Percentiles rank a stretch among this genome's conserved stretches.
phyloP scores from a whole-genome alignment of 192 early-diverging fungal species.

The Umbelopsis vinacea region DNA sequence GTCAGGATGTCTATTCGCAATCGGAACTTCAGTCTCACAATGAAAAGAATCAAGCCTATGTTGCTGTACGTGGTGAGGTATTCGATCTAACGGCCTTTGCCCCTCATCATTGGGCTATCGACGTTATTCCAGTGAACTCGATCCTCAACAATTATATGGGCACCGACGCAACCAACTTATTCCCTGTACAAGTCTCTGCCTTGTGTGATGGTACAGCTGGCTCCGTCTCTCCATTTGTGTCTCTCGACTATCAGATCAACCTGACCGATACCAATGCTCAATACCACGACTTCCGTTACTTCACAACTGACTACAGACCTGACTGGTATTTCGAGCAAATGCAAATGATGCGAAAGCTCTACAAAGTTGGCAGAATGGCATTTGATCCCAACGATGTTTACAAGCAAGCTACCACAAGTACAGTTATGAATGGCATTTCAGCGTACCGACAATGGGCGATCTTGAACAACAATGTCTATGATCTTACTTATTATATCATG shows the following conservation, averaged over 20 bases:
- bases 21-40: constrained; percentile 52
- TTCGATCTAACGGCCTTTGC: constrained; percentile 78
- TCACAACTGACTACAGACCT: constrained; percentile 59
- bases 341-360: constrained; percentile 60
- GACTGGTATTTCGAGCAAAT: constrained; percentile 74
- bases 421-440: constrained; percentile 36
- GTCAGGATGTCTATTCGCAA: constrained; percentile 72
- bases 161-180: constrained; percentile 63
- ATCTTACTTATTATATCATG: constrained; percentile 71
- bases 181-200: constrained; percentile 75
- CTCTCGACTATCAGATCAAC: constrained; percentile 55
- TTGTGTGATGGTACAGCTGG: constrained; percentile 65
- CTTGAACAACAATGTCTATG: constrained; percentile 72
- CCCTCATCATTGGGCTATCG: constrained; percentile 53
- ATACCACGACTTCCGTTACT: constrained; percentile 76
- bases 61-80: constrained; percentile 80
- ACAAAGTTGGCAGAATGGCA: constrained; percentile 71
- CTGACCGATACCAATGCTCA: constrained; percentile 53
- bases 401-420: constrained; percentile 47
- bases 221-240: constrained; percentile 47
- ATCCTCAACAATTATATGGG: constrained; percentile 73
- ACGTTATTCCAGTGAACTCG: constrained; percentile 60
- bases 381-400: constrained; percentile 60
- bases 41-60: constrained; percentile 57
- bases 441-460: constrained; percentile 60